These are phyloP conservation scores for Exophiala sp. DNA, from an alignment of 2,329 filamentous ascomycete genomes.

Conservation along the genomic window DNA sequence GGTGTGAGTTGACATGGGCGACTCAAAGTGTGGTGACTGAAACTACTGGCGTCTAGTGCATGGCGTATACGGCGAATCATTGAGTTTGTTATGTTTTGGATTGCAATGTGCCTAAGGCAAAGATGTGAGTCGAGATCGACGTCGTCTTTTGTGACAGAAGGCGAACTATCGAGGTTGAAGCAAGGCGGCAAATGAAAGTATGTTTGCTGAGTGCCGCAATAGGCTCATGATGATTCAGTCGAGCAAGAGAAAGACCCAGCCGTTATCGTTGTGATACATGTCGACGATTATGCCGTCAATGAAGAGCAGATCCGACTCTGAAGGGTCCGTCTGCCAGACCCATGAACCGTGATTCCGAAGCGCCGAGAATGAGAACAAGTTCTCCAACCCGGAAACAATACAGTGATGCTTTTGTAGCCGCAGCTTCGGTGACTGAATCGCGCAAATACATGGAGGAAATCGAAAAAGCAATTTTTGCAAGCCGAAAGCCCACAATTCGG, in stretches of 20 bases:
- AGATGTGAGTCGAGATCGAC: slow-evolving; percentile 22
- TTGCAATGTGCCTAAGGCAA: slow-evolving; percentile 24
- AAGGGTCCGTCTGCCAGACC: slow-evolving; percentile 13
- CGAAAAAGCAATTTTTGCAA: slow-evolving; percentile 11
- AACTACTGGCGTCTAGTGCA: slow-evolving; percentile 24
- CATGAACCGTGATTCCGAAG: slow-evolving; percentile 22
- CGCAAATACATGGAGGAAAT: slow-evolving; percentile 25
- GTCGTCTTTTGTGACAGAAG: slow-evolving; percentile 16
- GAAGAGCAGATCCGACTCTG: slow-evolving; percentile 13
- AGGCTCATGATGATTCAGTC: slow-evolving; percentile 23
- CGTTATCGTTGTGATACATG: slow-evolving; percentile 26
- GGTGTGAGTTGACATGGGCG: slow-evolving; percentile 9
- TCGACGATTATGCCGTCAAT: slow-evolving; percentile 21
- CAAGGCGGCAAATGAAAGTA: slow-evolving; percentile 22
- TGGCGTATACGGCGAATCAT: slow-evolving; percentile 23
- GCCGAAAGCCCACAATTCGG: slow-evolving; percentile 9
- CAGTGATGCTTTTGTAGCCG: slow-evolving; percentile 21
- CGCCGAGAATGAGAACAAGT: slow-evolving; percentile 19
- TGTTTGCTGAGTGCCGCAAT: slow-evolving; percentile 18
- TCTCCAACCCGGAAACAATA: slow-evolving; percentile 20
- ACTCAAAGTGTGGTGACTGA: slow-evolving; percentile 10
- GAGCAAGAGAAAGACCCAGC: slow-evolving; percentile 21
- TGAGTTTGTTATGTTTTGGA: slow-evolving; percentile 13
- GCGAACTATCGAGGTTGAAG: slow-evolving; percentile 26
- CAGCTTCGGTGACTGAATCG: slow-evolving; percentile 13